Evolutionary conservation across 257 asterid genomes (phyloP), one percentile per base, ranked within the genome.

Genomic region (Fraxinus americana): DNA sequence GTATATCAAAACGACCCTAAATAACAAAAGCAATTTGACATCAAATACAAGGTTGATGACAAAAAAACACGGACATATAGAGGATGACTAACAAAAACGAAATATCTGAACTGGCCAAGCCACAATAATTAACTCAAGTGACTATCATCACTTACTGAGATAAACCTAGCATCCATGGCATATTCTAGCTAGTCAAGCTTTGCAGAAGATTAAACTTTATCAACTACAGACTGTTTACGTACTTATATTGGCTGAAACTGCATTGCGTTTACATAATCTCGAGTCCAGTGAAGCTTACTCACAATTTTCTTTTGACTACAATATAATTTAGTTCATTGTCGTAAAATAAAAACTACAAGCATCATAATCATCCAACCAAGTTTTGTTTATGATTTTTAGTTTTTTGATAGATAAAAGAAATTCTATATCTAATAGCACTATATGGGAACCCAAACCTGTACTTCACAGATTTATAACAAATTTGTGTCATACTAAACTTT

Each of bases 1-100:
- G 87, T 73, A 88, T 88, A 87, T 88, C 91, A 73, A 88, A 88
- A 9, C 91, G 91, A 48, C 91, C 91, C 91, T 87, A 43, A 29
- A 72, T 12, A 29, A 43, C 39, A 72, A 25, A 5, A 45, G 10
- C 29, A 50, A 48, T 41, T 12, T 32, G 34, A 12, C 16, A 30
- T 70, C 32, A 38, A 39, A 69, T 36, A 23, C 32, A 48, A 19
- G 23, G n/a, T 54, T 65, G 43, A 29, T 29, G 7, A n/a, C 76
- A 12, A 43, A 48, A 34, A 41, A 41, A 30, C 12, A n/a, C 13
- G 4, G 43, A 36, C 19, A 36, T 35, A 45, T 0, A 14, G 57
- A 48, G 57, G 16, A 48, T 48, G 57, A 48, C n/a, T 45, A 45
- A 48, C 57, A 48, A 4, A 48, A 48, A 48, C 21, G 2, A 48